These are phyloP conservation scores for Cyclostephanos tholiformis DNA, from an alignment of 108 stramenopile species.

Conservation along the genomic window DNA sequence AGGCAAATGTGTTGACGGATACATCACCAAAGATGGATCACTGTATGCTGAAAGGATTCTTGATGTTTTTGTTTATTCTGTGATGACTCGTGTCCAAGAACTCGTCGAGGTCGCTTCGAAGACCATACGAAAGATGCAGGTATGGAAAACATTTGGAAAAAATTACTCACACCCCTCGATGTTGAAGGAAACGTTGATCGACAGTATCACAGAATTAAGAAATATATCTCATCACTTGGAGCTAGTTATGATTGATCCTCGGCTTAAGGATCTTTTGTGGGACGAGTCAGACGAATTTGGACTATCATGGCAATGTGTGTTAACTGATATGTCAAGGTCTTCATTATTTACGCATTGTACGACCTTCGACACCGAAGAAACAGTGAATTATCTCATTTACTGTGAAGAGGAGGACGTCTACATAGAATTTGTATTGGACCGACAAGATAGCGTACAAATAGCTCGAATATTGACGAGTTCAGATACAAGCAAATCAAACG, in stretches of 20 bases:
- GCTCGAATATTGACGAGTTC: slow-evolving; percentile 22
- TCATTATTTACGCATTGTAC: slow-evolving; percentile 39
- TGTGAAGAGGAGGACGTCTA: slow-evolving; percentile 18
- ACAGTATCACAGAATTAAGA: slow-evolving; percentile 26
- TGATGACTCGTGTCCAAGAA: slow-evolving; percentile 38
- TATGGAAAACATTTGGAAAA: slow-evolving; percentile 37
- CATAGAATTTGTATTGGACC: slow-evolving; percentile 1
- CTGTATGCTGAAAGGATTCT: slow-evolving; percentile 35
- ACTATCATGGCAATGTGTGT: slow-evolving; percentile 31
- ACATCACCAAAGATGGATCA: slow-evolving; percentile 34
- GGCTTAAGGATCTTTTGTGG: slow-evolving; percentile 17
- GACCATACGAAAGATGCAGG: slow-evolving; percentile 26
- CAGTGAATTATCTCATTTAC: slow-evolving; percentile 8
- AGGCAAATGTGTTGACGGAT: slow-evolving; percentile 36
- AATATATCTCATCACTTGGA: slow-evolving; percentile 21
- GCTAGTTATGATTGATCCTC: slow-evolving; percentile 26
- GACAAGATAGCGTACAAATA: neutral
- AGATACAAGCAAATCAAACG: neutral
- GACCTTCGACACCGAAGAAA: slow-evolving; percentile 1
- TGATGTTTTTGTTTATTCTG: slow-evolving; percentile 29
- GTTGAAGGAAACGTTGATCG: neutral
- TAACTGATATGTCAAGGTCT: slow-evolving; percentile 17
- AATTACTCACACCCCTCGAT: slow-evolving; percentile 2
- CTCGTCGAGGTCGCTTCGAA: slow-evolving; percentile 14
- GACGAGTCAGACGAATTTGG: slow-evolving; percentile 31